Evolutionary conservation across 805 yeast species (phyloP).

Genomic region (Lipomyces kockii): DNA sequence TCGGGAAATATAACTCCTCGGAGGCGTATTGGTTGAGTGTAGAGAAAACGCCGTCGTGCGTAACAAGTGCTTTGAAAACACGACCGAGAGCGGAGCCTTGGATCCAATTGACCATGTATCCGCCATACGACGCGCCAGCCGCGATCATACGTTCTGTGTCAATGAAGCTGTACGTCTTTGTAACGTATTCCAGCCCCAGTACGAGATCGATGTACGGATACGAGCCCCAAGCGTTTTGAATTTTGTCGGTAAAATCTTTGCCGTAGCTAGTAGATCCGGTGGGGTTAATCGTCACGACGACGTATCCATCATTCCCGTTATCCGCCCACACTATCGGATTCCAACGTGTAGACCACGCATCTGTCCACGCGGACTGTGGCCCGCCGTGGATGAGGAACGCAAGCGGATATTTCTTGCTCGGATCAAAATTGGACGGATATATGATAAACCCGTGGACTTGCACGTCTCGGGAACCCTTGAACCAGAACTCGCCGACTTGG

Average conservation of each 20-base stretch:
- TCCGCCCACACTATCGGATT: slow-evolving; percentile 42
- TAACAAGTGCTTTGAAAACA: slow-evolving; percentile 39
- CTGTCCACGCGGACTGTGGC: slow-evolving; percentile 41
- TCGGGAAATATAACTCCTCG: slow-evolving; percentile 40
- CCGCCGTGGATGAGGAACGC: slow-evolving; percentile 42
- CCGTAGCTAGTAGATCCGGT: slow-evolving; percentile 43
- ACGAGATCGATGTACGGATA: slow-evolving; percentile 40
- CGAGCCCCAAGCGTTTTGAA: slow-evolving; percentile 41
- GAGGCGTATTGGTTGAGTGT: slow-evolving; percentile 37
- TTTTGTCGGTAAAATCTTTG: slow-evolving; percentile 39
- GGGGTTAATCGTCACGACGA: slow-evolving; percentile 40
- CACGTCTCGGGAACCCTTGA: slow-evolving; percentile 36
- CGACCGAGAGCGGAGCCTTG: slow-evolving; percentile 41
- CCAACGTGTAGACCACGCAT: slow-evolving; percentile 41
- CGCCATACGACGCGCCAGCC: slow-evolving; percentile 43
- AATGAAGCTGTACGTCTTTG: slow-evolving; percentile 29
- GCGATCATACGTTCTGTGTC: slow-evolving; percentile 38
- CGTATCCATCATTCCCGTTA: slow-evolving; percentile 36
- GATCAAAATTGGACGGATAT: slow-evolving; percentile 35
- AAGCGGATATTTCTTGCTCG: slow-evolving; percentile 37
- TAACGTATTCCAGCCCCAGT: slow-evolving; percentile 36
- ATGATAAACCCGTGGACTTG: slow-evolving; percentile 39
- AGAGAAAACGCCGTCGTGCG: slow-evolving; percentile 41
- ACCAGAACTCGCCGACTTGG: slow-evolving; percentile 39
- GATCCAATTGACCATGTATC: slow-evolving; percentile 42